phyloP scores from a whole-genome alignment of 2,329 filamentous ascomycete species.

The Paecilomyces niveus region DNA sequence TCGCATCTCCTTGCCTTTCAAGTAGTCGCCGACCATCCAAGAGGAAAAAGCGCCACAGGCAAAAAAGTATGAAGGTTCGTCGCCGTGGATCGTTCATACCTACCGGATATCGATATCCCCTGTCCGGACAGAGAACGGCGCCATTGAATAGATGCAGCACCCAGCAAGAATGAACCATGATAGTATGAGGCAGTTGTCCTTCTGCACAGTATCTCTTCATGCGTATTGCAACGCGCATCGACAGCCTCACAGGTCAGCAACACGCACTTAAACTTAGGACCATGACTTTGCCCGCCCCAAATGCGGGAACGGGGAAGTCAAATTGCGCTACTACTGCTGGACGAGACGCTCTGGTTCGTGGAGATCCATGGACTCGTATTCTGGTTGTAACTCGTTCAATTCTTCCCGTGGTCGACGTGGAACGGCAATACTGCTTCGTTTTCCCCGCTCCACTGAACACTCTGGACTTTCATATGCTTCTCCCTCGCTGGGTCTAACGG shows the following conservation, averaged over 20 bases:
- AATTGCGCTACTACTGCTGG: too few species aligned
- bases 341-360: not conserved
- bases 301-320: not conserved
- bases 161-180: not conserved
- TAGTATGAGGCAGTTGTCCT: not conserved
- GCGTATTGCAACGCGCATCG: not conserved
- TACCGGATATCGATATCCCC: not conserved
- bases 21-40: not conserved
- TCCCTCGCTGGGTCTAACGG: not conserved
- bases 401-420: not conserved
- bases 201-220: not conserved
- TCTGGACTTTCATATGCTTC: not conserved
- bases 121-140: not conserved
- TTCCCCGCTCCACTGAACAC: not conserved
- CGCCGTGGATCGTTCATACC: not conserved
- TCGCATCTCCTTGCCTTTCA: not conserved
- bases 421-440: not conserved
- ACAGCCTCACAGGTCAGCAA: not conserved
- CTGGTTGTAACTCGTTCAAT: not conserved
- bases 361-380: not conserved
- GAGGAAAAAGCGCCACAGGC: not conserved
- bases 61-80: not conserved
- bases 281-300: not conserved
- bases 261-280: not conserved
- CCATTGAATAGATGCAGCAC: not conserved